A percentile compares a stretch with the other conserved stretches of the same genome.
These are phyloP conservation scores for Gossypium sturtianum DNA, from an alignment of 345 rosid species.

Conservation along the genomic window DNA sequence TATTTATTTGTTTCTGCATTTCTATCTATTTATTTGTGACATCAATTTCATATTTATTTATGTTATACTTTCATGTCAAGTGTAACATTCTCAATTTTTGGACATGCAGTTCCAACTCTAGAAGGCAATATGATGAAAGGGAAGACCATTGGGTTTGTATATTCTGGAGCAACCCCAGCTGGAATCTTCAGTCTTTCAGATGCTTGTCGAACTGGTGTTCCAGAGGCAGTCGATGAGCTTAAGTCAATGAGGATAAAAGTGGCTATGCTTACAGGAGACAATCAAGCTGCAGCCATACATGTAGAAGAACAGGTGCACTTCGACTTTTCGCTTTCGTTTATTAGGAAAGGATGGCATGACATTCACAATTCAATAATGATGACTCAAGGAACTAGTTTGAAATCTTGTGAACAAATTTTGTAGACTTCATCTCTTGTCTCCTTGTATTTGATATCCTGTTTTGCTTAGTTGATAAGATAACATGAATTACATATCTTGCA, in stretches of 20 bases:
- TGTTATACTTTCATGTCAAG: no score
- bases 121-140: constrained; percentile 39
- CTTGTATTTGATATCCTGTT: background rate
- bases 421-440: background rate
- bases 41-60: no score
- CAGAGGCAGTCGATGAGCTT: constrained; percentile 54
- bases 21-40: no score
- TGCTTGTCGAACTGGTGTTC: constrained; percentile 65
- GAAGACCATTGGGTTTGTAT: constrained; percentile 59
- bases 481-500: constrained; percentile 25
- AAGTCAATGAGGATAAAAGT: constrained; percentile 50
- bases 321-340: no score
- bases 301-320: constrained; percentile 68
- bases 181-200: constrained; percentile 77
- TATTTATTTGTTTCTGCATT: no score
- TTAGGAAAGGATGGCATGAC: no score
- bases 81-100: background rate
- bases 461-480: background rate
- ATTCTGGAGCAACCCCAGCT: constrained; percentile 26
- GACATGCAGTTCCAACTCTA: constrained; percentile 31
- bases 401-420: background rate
- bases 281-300: constrained; percentile 55
- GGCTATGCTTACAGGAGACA: constrained; percentile 88
- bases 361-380: background rate
- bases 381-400: background rate